Evolutionary conservation across 1,139 yeast genomes (phyloP), one percentile per base, ranked within the genome.

Genomic region (Suhomyces taliae): DNA sequence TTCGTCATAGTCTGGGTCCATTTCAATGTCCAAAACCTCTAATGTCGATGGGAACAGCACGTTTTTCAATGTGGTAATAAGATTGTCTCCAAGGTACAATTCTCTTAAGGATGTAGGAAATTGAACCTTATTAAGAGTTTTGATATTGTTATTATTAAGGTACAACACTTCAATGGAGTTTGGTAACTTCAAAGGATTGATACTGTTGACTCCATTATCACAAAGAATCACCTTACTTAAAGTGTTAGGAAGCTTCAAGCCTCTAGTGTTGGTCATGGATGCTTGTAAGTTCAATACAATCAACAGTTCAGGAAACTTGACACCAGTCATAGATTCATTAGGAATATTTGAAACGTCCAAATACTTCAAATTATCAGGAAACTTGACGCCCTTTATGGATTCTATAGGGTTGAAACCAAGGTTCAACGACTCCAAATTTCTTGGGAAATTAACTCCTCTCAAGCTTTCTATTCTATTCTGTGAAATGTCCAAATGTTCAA

Each of bases 261-360:
- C 80, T 46, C 79, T 59, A 1, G 79, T 73, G 49, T 66, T 74
- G 2, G 79, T 73, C 79, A 75, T 75, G 6, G 77, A 70, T 41
- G 72, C 73, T 53, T 74, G 79, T 12, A 75, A 57, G 50, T 75
- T 75, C 40, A 75, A 63, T 4, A 64, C 65, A 15, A 57, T 55
- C 33, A 72, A 56, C 64, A 60, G 65, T 44, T 75, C 80, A 0
- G 80, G 80, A 46, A 75, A 74, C 47, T 72, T 72, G 9, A 75
- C 68, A 0, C 79, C 78, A 0, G 79, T 68, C 80, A 75, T 74
- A 6, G 78, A 68, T 50, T 75, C 80, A 52, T 74, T 75, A 4
- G 80, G 79, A 11, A 74, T 67, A 49, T 72, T 69, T 4, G 78
- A 72, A 6, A 72, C 53, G 49, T 75, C 79, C 51, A 75, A 61